phyloP scores from a whole-genome alignment of 2,329 filamentous ascomycete genomes.

The Aspergillus sp. region DNA sequence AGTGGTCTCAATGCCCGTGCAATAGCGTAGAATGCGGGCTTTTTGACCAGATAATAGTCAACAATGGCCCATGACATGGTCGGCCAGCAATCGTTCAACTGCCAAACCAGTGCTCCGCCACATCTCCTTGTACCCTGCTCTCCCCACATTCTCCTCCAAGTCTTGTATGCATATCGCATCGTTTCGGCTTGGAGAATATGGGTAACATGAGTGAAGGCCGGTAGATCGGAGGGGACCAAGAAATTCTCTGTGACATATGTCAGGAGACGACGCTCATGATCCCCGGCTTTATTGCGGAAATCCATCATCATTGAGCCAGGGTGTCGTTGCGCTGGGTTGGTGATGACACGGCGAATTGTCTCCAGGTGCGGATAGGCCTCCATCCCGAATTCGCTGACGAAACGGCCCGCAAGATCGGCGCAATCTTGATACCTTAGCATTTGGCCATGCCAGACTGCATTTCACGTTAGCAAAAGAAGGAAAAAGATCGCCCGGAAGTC shows the following conservation, averaged over 20 bases:
- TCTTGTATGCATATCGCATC: not conserved
- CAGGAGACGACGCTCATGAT: not conserved
- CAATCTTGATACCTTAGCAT: not conserved
- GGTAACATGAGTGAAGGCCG: not conserved
- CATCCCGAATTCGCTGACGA: slow-evolving; percentile 59
- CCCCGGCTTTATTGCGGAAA: not conserved
- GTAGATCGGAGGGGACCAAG: not conserved
- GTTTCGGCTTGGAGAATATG: not conserved
- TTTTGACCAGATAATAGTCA: not conserved
- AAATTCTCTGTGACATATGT: not conserved
- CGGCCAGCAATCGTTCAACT: not conserved
- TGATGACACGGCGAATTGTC: not conserved
- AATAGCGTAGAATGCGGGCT: not conserved
- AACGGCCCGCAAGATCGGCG: not conserved
- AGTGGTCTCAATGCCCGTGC: not conserved
- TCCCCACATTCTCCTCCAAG: not conserved
- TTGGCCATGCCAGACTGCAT: slow-evolving; percentile 51
- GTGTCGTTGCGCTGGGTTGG: slow-evolving; percentile 60
- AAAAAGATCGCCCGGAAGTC: not conserved
- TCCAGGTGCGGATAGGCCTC: slow-evolving; percentile 30
- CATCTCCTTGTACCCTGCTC: not conserved
- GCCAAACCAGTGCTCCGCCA: not conserved
- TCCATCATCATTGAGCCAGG: not conserved
- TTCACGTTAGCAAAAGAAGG: slow-evolving; percentile 3
- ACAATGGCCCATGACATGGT: not conserved